Evolutionary conservation across 805 yeast species (phyloP).

Genomic region (Suhomyces vadensis): DNA sequence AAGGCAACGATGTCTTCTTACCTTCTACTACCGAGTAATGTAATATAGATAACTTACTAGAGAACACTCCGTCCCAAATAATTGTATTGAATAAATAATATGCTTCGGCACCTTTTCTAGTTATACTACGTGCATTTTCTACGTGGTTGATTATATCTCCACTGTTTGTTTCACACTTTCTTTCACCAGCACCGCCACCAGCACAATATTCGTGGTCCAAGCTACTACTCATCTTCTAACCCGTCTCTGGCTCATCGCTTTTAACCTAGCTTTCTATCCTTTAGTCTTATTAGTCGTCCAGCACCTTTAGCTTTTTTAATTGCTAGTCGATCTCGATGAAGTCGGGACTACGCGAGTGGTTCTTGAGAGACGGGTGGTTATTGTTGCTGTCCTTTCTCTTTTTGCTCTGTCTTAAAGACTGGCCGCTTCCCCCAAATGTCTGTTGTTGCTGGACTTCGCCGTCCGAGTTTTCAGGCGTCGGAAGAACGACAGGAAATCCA

Average conservation of each 20-base stretch:
- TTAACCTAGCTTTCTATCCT: too few species aligned
- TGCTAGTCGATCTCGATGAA: conserved; percentile 71
- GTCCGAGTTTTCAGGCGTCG: conserved; percentile 29
- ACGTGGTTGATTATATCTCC: too few species aligned
- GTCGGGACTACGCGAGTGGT: conserved; percentile 72
- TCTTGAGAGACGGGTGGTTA: conserved; percentile 54
- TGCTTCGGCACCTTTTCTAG: too few species aligned
- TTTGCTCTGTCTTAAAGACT: conserved; percentile 66
- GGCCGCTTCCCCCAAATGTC: conserved; percentile 68
- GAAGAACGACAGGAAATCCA: conserved; percentile 77
- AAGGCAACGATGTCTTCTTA: conserved; percentile 65
- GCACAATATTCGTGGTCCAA: too few species aligned
- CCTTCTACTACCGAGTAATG: conserved; percentile 29
- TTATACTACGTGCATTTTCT: too few species aligned
- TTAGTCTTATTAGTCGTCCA: background rate
- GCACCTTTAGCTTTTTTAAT: background rate
- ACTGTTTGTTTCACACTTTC: too few species aligned
- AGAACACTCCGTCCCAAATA: too few species aligned
- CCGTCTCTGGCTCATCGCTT: too few species aligned
- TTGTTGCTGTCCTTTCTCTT: conserved; percentile 63
- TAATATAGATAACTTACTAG: background rate
- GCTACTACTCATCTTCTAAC: too few species aligned
- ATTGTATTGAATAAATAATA: too few species aligned
- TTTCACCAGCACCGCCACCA: too few species aligned
- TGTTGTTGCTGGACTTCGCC: conserved; percentile 25